Base-by-base conservation (phyloP, 768 basidiomycete genomes). In the Dioszegia hungarica region DNA sequence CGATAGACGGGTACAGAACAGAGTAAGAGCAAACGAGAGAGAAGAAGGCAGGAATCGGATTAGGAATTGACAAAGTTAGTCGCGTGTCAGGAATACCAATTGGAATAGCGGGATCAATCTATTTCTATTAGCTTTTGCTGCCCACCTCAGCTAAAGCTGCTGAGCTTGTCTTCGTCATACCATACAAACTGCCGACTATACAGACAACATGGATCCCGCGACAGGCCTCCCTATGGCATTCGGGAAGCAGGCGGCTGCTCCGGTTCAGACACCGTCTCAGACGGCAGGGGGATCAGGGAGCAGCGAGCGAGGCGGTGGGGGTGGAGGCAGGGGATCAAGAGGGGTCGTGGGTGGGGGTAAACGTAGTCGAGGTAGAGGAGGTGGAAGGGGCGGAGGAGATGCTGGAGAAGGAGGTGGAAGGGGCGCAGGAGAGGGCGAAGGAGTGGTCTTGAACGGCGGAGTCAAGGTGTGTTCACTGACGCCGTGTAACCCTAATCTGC, bases 281-380 rank as follows among this genome's bases (percentile, higher is more conserved):
- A 22, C 46, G 3, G 37, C 20, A 14, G 24, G 22, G 10, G 41
- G 29, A 17, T 40, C 17, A 25, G 25, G 17, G 2, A 29, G 25
- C 25, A 45, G 37, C 17, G 34, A 45, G 3, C 15, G 55, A 24
- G 49, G 49, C 22, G 56, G 46, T 11, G 44, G 20, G 20, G n/a
- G 28, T 15, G 44, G 25, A 14, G 39, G 37, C 14, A 44, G 52
- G 15, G 41, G 55, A 11, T 28, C 31, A 29, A 28, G 49, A 25
- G 52, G 43, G 19, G 33, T 37, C 1, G 40, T 52, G 5, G 55
- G 44, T 10, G 54, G 52, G 40, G 56, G 56, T 5, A 57, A 57
- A 47, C 28, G 40, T 9, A 40, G 56, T 33, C 22, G 56, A 40
- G 56, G 56, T 1, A 25, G 56, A 24, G 47, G 45, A 3, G 43